These are phyloP conservation scores for Aspergillus tanneri DNA, from an alignment of 2,329 filamentous ascomycete genomes.

Conservation along the genomic window DNA sequence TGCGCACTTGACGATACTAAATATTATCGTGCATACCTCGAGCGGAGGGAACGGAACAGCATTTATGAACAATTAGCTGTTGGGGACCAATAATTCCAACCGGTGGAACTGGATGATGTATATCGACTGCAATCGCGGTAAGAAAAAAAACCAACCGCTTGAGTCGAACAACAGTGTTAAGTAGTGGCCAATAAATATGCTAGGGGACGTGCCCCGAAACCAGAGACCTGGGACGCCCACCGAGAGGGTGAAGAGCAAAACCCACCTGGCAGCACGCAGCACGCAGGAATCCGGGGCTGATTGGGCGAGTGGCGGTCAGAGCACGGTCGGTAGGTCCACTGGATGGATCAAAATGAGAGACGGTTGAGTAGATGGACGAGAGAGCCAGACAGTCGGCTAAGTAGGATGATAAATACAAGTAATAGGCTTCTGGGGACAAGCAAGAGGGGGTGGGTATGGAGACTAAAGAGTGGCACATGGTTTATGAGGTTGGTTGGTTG, in stretches of 20 bases:
- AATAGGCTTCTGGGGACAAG: slow-evolving; percentile 20
- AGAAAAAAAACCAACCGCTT: too few relatives aligned
- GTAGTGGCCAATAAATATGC: neutral
- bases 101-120: too few relatives aligned
- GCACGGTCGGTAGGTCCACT: slow-evolving; percentile 11
- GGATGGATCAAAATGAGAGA: slow-evolving; percentile 11
- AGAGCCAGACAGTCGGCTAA: neutral
- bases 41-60: too few relatives aligned
- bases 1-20: too few relatives aligned
- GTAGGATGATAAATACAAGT: slow-evolving; percentile 20
- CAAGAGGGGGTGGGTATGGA: slow-evolving; percentile 17
- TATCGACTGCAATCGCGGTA: too few relatives aligned
- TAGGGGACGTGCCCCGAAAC: slow-evolving; percentile 22
- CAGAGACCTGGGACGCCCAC: slow-evolving; percentile 27
- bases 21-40: too few relatives aligned
- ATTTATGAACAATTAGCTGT: too few relatives aligned
- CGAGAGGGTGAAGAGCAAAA: slow-evolving; percentile 20
- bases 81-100: too few relatives aligned
- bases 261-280: slow-evolving; percentile 12
- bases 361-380: neutral
- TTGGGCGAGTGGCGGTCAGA: slow-evolving; percentile 25
- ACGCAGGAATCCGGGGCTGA: slow-evolving; percentile 14
- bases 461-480: slow-evolving; percentile 15
- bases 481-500: neutral
- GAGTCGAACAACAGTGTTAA: too few relatives aligned